Percentiles rank a stretch among this genome's conserved stretches.
These are phyloP conservation scores for Aurifilum marmelostoma DNA, from an alignment of 2,329 filamentous ascomycete species.

Conservation along the genomic window DNA sequence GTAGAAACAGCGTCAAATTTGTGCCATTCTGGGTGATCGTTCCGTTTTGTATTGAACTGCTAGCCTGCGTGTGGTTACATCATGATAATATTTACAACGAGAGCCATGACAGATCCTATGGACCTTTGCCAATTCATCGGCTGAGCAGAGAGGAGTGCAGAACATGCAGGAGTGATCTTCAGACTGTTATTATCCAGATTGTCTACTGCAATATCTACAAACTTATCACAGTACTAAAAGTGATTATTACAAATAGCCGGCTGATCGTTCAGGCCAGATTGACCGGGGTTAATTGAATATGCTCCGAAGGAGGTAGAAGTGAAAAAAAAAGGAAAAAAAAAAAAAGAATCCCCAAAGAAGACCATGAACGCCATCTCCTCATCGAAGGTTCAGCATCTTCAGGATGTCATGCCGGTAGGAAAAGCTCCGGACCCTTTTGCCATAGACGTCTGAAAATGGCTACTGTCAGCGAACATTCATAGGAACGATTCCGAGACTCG, in stretches of 20 bases:
- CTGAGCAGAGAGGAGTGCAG: background rate
- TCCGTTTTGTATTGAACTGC: background rate
- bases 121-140: background rate
- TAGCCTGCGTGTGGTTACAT: background rate
- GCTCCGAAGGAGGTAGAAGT: background rate
- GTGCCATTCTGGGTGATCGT: background rate
- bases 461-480: conserved; percentile 1
- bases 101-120: background rate
- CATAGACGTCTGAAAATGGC: conserved; percentile 67
- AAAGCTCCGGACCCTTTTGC: conserved; percentile 76
- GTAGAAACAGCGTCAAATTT: background rate
- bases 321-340: background rate
- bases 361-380: background rate
- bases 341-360: background rate
- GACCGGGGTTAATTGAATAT: background rate
- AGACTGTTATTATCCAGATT: background rate
- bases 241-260: background rate
- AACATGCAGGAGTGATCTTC: background rate
- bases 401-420: conserved; percentile 77
- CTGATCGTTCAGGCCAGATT: background rate
- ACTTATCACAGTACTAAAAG: background rate
- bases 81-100: background rate
- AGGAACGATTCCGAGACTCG: too few relatives aligned
- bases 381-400: conserved; percentile 46
- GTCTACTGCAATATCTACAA: background rate